A percentile compares a stretch with the other conserved stretches of the same genome.
Conservation (phyloP, 2,329 filamentous ascomycete genomes). For the Phaeophleospora eucalypticola region DNA sequence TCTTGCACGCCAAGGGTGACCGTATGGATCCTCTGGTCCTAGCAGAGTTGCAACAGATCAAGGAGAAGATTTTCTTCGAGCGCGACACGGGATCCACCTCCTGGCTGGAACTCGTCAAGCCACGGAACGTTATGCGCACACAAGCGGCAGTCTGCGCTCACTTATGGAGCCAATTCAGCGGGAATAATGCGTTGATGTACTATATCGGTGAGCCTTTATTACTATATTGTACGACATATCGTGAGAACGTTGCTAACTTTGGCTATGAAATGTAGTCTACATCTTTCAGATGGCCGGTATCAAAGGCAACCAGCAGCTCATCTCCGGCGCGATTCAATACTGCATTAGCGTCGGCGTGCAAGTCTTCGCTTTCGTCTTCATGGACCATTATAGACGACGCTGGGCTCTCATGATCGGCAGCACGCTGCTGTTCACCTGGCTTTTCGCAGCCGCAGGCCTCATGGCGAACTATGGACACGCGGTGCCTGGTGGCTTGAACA, state of each 20-base stretch:
- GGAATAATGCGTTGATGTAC: constrained; percentile 13
- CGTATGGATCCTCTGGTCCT: constrained; percentile 8
- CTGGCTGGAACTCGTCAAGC: constrained; percentile 10
- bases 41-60: constrained; percentile 10
- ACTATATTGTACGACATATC: no score
- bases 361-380: constrained; percentile 12
- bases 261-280: constrained; percentile 9
- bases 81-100: constrained; percentile 9
- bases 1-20: constrained; percentile 4
- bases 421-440: constrained; percentile 6
- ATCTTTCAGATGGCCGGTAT: constrained; percentile 15
- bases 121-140: constrained; percentile 9
- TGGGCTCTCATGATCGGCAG: constrained; percentile 10
- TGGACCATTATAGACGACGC: constrained; percentile 10
- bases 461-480: constrained; percentile 10
- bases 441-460: constrained; percentile 9
- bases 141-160: constrained; percentile 9
- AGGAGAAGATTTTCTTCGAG: constrained; percentile 13
- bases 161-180: constrained; percentile 11
- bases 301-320: constrained; percentile 7
- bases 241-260: neutral
- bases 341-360: constrained; percentile 14
- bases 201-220: no score
- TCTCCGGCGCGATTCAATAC: constrained; percentile 11
- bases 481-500: constrained; percentile 11